Evolutionary conservation across 345 rosid species (phyloP).

Genomic region (Nasturtium officinale): DNA sequence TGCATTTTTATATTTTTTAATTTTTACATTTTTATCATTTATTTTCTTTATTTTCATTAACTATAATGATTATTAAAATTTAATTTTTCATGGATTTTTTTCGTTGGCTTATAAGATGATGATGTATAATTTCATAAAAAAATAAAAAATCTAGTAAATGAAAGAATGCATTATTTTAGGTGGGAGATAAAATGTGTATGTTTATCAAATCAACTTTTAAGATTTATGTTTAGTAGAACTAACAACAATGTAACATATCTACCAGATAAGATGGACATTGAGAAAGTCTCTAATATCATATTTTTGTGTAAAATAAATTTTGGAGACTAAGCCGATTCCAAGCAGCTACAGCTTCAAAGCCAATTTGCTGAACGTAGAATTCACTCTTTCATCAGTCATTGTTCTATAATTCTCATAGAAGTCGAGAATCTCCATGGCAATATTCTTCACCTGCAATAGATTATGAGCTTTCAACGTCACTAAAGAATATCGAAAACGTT

Average conservation of each 20-base stretch:
- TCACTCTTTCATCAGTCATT: constrained; percentile 41
- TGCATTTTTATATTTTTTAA: too few relatives aligned
- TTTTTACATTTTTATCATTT: too few relatives aligned
- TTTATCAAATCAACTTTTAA: background rate
- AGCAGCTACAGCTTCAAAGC: constrained; percentile 45
- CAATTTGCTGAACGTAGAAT: constrained; percentile 60
- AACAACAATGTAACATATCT: constrained; percentile 18
- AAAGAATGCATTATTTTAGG: background rate
- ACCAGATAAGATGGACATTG: constrained; percentile 13
- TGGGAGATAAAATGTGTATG: background rate
- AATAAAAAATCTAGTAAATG: too few relatives aligned
- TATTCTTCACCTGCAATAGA: constrained; percentile 51
- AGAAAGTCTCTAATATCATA: background rate
- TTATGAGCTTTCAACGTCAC: background rate
- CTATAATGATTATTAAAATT: too few relatives aligned
- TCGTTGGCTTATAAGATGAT: too few relatives aligned
- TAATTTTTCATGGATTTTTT: too few relatives aligned
- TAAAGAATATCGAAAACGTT: background rate
- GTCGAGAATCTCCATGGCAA: constrained; percentile 56
- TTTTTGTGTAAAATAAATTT: background rate
- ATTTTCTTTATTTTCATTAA: too few relatives aligned
- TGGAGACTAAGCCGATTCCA: background rate
- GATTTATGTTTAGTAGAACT: background rate
- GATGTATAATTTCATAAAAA: too few relatives aligned
- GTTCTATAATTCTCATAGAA: constrained; percentile 52